A percentile compares a stretch with the other conserved stretches of the same genome.
These are phyloP conservation scores for Thielaviopsis cerberus DNA, from an alignment of 2,329 filamentous ascomycete genomes.

Conservation along the genomic window DNA sequence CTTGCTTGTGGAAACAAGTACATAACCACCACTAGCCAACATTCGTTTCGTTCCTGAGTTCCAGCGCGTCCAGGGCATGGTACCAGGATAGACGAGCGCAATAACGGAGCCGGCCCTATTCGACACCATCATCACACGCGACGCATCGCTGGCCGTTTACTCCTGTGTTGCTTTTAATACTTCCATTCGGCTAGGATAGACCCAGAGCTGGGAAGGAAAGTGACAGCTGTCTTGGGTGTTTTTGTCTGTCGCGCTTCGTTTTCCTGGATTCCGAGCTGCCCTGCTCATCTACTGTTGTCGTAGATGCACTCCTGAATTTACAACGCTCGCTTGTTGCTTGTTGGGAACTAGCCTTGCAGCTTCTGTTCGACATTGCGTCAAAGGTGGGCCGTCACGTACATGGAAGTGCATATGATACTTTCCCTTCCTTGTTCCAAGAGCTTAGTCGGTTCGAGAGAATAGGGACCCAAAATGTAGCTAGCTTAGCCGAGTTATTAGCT, in stretches of 20 bases:
- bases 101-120: no score
- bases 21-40: not conserved
- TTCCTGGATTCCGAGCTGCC: not conserved
- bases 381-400: not conserved
- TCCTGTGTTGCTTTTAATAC: not conserved
- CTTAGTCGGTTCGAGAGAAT: not conserved
- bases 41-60: not conserved
- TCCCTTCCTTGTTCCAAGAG: not conserved
- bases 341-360: not conserved
- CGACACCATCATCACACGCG: not conserved
- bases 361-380: not conserved
- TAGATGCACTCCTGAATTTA: not conserved
- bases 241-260: not conserved
- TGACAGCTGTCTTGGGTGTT: not conserved
- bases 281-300: not conserved
- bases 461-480: not conserved
- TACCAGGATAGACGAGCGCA: not conserved
- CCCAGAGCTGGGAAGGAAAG: not conserved
- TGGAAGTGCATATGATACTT: not conserved
- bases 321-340: not conserved
- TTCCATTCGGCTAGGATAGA: not conserved
- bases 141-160: not conserved
- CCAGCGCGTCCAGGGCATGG: not conserved
- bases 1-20: not conserved
- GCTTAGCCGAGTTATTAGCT: not conserved